Base-by-base conservation (phyloP, 495 filamentous ascomycete genomes). In the Tuber umbilicatum region DNA sequence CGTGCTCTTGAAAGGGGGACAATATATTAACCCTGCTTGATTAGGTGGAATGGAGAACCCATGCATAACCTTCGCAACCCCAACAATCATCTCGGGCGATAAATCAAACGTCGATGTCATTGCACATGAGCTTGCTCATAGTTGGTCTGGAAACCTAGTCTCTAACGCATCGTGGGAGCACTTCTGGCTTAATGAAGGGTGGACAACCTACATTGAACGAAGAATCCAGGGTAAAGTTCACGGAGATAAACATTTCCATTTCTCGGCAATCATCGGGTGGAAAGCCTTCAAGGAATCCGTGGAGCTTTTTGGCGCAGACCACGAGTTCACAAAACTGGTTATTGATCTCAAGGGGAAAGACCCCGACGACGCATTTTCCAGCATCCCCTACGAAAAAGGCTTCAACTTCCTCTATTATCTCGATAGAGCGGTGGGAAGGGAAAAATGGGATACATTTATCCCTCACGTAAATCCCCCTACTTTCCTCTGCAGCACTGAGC, bases 81-180 rank as follows among this genome's bases (percentile, higher is more conserved):
- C 94, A 27, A 96, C 93, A 47, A 91, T 97, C 76, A 92, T 97
- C 81, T 92, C 89, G 42, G 94, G 94, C 70, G 95, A 99, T 79
- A 89, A 93, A 38, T 91, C 96, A 79, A 99, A 99, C 77, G 87
- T 99, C 7, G 94, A 97, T 84, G 94, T 97, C 27, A 97, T 99
- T 83, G 94, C 95, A 4, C 94, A 99, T 82, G 94, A 99, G 83
- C 87, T 99, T 37, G 87, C 89, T 70, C 94, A 98, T 83, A 91
- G 89, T 80, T 97, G 94, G 93, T 94, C 91, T 78, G 95, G 94
- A 21, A 99, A 99, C 80, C 84, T 97, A 5, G 95, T 97, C 14
- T 93, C 90, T 10, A 94, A 91, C 81, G 90, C 90, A 73, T 93
- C 90, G 43, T 99, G 95, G 95, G 93, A 97, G 83, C 94, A 99